Evolutionary conservation across 345 rosid genomes (phyloP).

Genomic region (Pseudoturritis turrita): DNA sequence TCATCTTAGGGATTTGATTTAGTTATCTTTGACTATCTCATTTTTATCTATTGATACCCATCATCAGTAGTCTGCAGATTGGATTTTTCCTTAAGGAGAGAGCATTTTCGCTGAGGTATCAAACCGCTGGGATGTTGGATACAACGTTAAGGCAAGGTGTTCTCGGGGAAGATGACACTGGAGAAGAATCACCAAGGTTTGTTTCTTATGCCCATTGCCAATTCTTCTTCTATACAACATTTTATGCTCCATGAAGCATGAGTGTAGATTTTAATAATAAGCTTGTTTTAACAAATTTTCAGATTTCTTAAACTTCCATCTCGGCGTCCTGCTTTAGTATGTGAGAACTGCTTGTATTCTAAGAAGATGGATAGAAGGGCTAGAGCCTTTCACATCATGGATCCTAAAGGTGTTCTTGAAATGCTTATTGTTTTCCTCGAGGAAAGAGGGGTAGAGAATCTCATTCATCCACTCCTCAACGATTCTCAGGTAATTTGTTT

Average conservation of each 20-base stretch:
- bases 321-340: slow-evolving; percentile 64
- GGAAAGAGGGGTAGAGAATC: slow-evolving; percentile 46
- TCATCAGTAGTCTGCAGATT: slow-evolving; percentile 81
- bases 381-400: slow-evolving; percentile 88
- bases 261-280: not conserved
- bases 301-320: slow-evolving; percentile 93
- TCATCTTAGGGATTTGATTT: not conserved
- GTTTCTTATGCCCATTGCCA: not conserved
- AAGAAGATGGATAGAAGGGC: slow-evolving; percentile 60
- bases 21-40: not conserved
- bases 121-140: slow-evolving; percentile 89
- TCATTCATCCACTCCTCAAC: slow-evolving; percentile 54
- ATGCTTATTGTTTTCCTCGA: slow-evolving; percentile 86
- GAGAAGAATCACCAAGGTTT: slow-evolving; percentile 83
- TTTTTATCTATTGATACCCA: slow-evolving; percentile 43
- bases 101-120: slow-evolving; percentile 84
- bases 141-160: slow-evolving; percentile 82
- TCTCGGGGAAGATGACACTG: slow-evolving; percentile 95
- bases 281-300: not conserved
- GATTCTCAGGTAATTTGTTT: slow-evolving; percentile 5
- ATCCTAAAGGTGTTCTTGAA: slow-evolving; percentile 74
- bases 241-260: not conserved
- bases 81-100: slow-evolving; percentile 73
- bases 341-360: slow-evolving; percentile 85
- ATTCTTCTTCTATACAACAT: not conserved